Evolutionary conservation across 306 rosid genomes (phyloP), one percentile per base, ranked within the genome.

Genomic region (Begonia peltatifolia): DNA sequence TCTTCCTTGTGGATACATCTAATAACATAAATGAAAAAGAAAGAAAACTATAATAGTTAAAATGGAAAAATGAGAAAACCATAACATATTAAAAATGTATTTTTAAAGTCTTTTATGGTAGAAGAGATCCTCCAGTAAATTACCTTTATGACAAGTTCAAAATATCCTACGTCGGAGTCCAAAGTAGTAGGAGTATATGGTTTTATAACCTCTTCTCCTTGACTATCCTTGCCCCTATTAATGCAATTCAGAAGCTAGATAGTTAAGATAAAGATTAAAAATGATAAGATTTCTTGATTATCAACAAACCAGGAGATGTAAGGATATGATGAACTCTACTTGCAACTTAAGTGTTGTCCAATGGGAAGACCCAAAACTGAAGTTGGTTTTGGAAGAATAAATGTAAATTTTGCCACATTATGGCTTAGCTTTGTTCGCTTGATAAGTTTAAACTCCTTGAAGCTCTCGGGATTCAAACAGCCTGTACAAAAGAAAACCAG

Each of bases 1-100:
- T 74, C 96, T 86, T 79, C 99, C 99, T 92, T 86, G 96, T 13
- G 99, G 99, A 73, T 92, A 92, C 99, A 92, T 92, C 99, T 92
- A 58, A 46, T 47, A 53, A 50, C 2, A 50, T 13, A 23, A 49
- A 41, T 11, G 16, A 36, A 5, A 11, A 36, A 13, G 50, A 9
- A 14, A 59, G 30, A 56, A 4, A 55, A 58, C 11, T 1, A 15
- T 54, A 52, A 47, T 16, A 61, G 43, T 36, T 38, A 17, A 51
- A 11, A 22, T 11, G 15, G 41, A 43, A 3, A 13, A 30, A 30
- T 30, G 38, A 30, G 38, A 2, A 30, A 30, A 30, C 38, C 38
- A 30, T 30, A 30, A 30, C 3, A 30, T 30, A 30, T 30, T 4
- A 30, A 30, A 30, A 2, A 5, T 30, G 38, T 6, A 6, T 30